Evolutionary conservation across 495 filamentous ascomycete genomes (phyloP), one percentile per base, ranked within the genome.

Genomic region (Echria macrotheca): DNA sequence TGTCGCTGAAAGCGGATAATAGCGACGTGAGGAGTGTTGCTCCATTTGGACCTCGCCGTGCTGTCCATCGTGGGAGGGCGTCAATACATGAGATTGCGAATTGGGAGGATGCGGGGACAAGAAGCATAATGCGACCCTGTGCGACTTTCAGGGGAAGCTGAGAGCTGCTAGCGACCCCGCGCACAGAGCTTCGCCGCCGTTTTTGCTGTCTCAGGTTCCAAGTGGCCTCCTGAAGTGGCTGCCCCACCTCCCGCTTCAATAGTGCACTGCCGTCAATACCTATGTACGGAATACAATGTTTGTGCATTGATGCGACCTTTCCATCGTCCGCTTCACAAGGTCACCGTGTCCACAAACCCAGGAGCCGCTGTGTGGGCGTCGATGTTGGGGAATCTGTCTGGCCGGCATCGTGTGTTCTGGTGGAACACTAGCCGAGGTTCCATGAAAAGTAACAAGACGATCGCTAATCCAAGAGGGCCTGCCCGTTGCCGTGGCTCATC

Each of bases 201-300:
- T 50, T 55, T 50, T 46, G 41, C 28, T 55, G 52, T 55, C 52
- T 55, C 52, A 55, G 46, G 36, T 43, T 29, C 18, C n/a, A n/a
- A n/a, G 24, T 28, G 26, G n/a, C 14, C 23, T 44, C 23, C 41
- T n/a, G n/a, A n/a, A n/a, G n/a, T n/a, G 9, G 19, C 41, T 44
- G 41, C 25, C 22, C 21, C 35, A 18, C 35, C 35, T 14, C 35
- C 35, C 17, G 12, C 35, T 18, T 37, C 15, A 18, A n/a, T 17
- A 11, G 35, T 37, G 35, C 21, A 18, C 35, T n/a, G n/a, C 15
- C 35, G 5, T 37, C 5, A 37, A 18, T 18, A 18, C 35, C 3
- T 17, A n/a, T 37, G n/a, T n/a, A n/a, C n/a, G n/a, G n/a, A n/a
- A n/a, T n/a, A n/a, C n/a, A n/a, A n/a, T n/a, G n/a, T n/a, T n/a